Evolutionary conservation across 2,329 filamentous ascomycete species (phyloP).

Genomic region (Colletotrichum sublineola): DNA sequence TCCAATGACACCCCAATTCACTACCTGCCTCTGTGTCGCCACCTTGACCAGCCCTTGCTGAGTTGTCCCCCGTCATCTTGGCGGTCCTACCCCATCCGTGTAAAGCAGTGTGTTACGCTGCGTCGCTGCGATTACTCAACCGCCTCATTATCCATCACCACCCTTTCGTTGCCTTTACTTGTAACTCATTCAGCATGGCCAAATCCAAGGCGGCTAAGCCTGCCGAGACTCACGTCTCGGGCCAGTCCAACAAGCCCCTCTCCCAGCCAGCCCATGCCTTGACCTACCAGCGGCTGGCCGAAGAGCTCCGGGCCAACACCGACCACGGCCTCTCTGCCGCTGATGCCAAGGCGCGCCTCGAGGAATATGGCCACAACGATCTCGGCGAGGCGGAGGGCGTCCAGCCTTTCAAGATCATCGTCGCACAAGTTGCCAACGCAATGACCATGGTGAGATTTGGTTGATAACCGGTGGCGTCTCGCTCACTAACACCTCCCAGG

Average conservation of each 20-base stretch:
- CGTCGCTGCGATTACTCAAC: neutral
- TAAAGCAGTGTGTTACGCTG: neutral
- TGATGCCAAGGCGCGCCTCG: constrained; percentile 65
- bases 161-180: no score
- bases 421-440: constrained; percentile 74
- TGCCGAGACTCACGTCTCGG: constrained; percentile 50
- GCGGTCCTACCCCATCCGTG: neutral
- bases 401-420: constrained; percentile 68
- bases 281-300: constrained; percentile 59
- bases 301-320: constrained; percentile 65
- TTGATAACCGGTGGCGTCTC: no score
- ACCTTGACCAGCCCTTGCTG: constrained; percentile 30
- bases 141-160: no score
- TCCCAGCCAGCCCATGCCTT: constrained; percentile 71
- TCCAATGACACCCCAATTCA: constrained; percentile 12
- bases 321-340: constrained; percentile 66
- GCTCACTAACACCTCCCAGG: constrained; percentile 8
- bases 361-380: constrained; percentile 71
- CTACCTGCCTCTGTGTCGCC: constrained; percentile 14
- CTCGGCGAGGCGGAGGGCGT: constrained; percentile 69
- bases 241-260: constrained; percentile 58
- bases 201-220: constrained; percentile 28
- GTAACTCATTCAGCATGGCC: constrained; percentile 8
- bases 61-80: neutral
- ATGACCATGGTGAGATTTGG: constrained; percentile 66